Percentiles rank a stretch among this genome's conserved stretches.
Evolutionary conservation across 164 flowering plant species (phyloP).

Genomic region (Sedum album): DNA sequence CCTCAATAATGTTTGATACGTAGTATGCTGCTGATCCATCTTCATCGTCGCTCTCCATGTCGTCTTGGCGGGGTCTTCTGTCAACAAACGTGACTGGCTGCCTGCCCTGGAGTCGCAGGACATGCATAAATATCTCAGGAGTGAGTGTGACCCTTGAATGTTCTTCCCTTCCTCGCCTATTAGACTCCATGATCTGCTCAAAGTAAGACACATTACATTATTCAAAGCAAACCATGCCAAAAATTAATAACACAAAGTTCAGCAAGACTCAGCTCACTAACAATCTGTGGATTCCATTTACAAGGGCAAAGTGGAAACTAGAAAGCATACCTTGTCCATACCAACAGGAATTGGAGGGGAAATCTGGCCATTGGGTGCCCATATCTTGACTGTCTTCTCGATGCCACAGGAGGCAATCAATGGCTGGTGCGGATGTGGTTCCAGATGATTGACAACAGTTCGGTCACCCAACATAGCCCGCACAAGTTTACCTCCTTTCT

Average conservation of each 20-base stretch:
- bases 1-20: too few species aligned
- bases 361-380: constrained; percentile 42
- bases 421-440: constrained; percentile 52
- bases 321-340: constrained; percentile 36
- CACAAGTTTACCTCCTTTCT: constrained; percentile 45
- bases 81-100: constrained; percentile 39
- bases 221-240: neutral
- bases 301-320: neutral
- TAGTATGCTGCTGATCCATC: too few species aligned
- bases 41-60: constrained; percentile 10
- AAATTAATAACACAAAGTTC: neutral
- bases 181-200: constrained; percentile 50
- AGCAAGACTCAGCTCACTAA: neutral
- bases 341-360: constrained; percentile 35
- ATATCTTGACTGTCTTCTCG: constrained; percentile 47
- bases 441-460: constrained; percentile 51
- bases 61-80: constrained; percentile 33
- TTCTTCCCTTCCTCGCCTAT: constrained; percentile 48
- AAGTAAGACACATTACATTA: neutral
- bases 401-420: constrained; percentile 59
- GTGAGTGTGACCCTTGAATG: constrained; percentile 35
- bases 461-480: constrained; percentile 50
- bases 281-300: neutral
- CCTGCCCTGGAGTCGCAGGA: constrained; percentile 51
- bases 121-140: constrained; percentile 65